phyloP scores from a whole-genome alignment of 345 rosid genomes.

The Brassica juncea region DNA sequence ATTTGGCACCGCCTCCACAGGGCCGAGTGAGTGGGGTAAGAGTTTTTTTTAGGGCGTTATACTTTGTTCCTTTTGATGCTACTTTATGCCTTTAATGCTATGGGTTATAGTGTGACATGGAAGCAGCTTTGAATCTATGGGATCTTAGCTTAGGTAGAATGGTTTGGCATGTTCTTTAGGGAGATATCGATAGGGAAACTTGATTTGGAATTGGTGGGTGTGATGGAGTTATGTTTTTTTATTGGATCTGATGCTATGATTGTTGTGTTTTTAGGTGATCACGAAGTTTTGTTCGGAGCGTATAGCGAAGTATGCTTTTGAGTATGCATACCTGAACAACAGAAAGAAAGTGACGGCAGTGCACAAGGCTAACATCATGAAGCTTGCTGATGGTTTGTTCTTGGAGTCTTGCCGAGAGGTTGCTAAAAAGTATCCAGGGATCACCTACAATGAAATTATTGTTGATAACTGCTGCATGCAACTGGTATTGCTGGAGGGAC shows the following conservation, averaged over 20 bases:
- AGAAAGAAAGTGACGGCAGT: constrained; percentile 94
- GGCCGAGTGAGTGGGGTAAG: no score
- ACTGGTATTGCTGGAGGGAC: constrained; percentile 98
- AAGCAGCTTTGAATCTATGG: not conserved
- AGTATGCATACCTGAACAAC: constrained; percentile 96
- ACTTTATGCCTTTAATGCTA: not conserved
- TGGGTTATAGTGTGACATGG: not conserved
- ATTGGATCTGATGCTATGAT: constrained; percentile 27
- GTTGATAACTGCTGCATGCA: constrained; percentile 99
- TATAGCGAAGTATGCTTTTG: constrained; percentile 93
- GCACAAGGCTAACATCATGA: constrained; percentile 98
- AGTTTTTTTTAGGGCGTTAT: no score
- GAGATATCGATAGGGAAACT: not conserved
- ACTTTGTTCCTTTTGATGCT: no score
- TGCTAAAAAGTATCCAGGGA: constrained; percentile 83
- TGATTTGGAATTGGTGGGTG: not conserved
- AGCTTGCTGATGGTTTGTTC: constrained; percentile 97
- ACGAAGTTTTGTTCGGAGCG: constrained; percentile 99
- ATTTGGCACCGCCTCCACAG: no score
- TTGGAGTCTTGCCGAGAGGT: constrained; percentile 97
- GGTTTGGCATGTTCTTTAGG: not conserved
- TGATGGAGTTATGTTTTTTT: not conserved
- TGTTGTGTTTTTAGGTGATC: constrained; percentile 59
- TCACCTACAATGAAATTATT: constrained; percentile 84
- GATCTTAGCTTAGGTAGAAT: not conserved